A percentile compares a stretch with the other conserved stretches of the same genome.
These are phyloP conservation scores for Paecilomyces variotii DNA, from an alignment of 2,329 filamentous ascomycete species.

Conservation along the genomic window DNA sequence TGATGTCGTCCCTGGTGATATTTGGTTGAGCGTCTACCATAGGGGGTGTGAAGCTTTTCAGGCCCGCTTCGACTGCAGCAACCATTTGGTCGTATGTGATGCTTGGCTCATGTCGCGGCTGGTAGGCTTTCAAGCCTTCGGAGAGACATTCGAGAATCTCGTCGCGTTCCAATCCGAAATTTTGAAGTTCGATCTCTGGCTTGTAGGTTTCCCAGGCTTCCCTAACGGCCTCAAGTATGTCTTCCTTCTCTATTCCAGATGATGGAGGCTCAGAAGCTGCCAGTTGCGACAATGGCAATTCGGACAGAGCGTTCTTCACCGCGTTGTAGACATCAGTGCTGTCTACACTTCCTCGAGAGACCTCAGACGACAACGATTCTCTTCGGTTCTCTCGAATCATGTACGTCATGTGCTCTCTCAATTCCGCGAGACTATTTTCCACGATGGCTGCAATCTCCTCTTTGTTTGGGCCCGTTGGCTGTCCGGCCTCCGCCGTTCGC, in stretches of 20 bases:
- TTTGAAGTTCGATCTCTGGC: slow-evolving; percentile 83
- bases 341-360: slow-evolving; percentile 59
- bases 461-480: slow-evolving; percentile 45
- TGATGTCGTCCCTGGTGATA: slow-evolving; percentile 73
- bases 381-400: slow-evolving; percentile 68
- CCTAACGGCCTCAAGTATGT: slow-evolving; percentile 76
- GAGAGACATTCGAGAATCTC: slow-evolving; percentile 81
- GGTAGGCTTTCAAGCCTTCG: slow-evolving; percentile 74
- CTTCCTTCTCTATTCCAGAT: slow-evolving; percentile 61
- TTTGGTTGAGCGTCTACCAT: slow-evolving; percentile 60
- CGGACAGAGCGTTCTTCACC: slow-evolving; percentile 63
- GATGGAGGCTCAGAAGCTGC: slow-evolving; percentile 42
- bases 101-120: slow-evolving; percentile 43
- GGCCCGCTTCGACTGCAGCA: slow-evolving; percentile 72
- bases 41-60: slow-evolving; percentile 73
- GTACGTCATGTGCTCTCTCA: slow-evolving; percentile 76
- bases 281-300: slow-evolving; percentile 52
- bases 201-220: slow-evolving; percentile 94
- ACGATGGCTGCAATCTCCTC: slow-evolving; percentile 71
- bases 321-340: slow-evolving; percentile 81
- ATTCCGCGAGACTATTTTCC: slow-evolving; percentile 68
- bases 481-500: slow-evolving; percentile 38
- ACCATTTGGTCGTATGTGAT: slow-evolving; percentile 79
- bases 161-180: slow-evolving; percentile 81
- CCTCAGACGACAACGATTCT: slow-evolving; percentile 56